Evolutionary conservation across 164 flowering plant genomes (phyloP).

Genomic region (Piper betle): DNA sequence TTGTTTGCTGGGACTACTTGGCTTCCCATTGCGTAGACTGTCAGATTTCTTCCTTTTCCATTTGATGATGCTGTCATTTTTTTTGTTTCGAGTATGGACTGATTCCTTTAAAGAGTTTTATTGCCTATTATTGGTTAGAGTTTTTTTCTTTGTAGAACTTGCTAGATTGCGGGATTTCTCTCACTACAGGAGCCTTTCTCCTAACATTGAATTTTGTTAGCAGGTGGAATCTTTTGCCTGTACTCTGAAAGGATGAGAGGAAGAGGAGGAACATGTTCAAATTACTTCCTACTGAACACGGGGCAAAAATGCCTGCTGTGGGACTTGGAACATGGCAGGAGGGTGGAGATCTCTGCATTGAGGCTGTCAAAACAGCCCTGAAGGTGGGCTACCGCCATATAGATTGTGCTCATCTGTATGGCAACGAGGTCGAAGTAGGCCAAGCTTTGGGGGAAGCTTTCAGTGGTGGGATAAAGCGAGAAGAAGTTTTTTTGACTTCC

Average conservation of each 20-base stretch:
- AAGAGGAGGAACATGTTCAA: conserved; percentile 16
- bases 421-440: conserved; percentile 58
- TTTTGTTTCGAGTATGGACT: not conserved
- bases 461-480: conserved; percentile 33
- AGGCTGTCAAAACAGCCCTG: conserved; percentile 50
- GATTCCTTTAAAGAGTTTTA: not conserved
- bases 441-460: conserved; percentile 46
- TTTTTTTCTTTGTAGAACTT: not conserved
- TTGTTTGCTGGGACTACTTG: not conserved
- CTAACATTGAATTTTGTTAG: not conserved
- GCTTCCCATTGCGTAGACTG: not conserved
- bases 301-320: conserved; percentile 49
- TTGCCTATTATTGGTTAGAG: not conserved
- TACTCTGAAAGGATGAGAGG: conserved; percentile 14
- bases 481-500: conserved; percentile 58
- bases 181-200: not conserved
- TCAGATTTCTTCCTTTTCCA: not conserved
- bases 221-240: not conserved
- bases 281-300: conserved; percentile 44
- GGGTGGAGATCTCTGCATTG: conserved; percentile 53
- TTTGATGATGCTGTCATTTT: not conserved
- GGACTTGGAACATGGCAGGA: conserved; percentile 80
- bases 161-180: not conserved
- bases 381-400: conserved; percentile 51
- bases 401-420: conserved; percentile 67